phyloP scores from a whole-genome alignment of 2,329 filamentous ascomycete genomes.

The Diaporthe helianthi region DNA sequence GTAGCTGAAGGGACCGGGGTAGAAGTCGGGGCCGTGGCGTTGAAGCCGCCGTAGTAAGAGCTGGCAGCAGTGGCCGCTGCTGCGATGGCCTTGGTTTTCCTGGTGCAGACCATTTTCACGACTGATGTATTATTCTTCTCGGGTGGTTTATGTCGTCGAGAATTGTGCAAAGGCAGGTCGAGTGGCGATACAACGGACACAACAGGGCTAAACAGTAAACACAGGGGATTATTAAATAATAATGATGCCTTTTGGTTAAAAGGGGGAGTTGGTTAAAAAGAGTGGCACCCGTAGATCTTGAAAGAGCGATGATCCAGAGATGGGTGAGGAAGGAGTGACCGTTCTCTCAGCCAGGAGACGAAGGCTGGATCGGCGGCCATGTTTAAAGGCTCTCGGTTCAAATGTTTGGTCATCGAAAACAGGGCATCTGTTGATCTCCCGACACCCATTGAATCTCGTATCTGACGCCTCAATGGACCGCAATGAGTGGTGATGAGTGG shows the following conservation, averaged over 20 bases:
- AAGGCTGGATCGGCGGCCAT: conserved; percentile 6
- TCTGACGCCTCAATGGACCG: conserved; percentile 17
- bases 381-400: conserved; percentile 21
- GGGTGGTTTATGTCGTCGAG: neutral
- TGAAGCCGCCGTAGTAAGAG: conserved; percentile 25
- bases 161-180: neutral
- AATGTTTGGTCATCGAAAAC: conserved; percentile 11
- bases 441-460: conserved; percentile 34
- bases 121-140: neutral
- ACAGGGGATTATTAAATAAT: conserved; percentile 16
- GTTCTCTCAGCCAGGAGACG: conserved; percentile 1
- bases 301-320: conserved; percentile 23
- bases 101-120: conserved; percentile 33
- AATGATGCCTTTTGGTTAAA: conserved; percentile 6
- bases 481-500: conserved; percentile 32
- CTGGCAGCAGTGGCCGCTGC: conserved; percentile 33
- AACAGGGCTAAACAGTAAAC: neutral
- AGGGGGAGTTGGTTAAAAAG: conserved; percentile 7
- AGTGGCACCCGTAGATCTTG: conserved; percentile 20
- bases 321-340: conserved; percentile 23
- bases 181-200: neutral
- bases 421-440: conserved; percentile 34
- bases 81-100: conserved; percentile 35
- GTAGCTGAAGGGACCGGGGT: conserved; percentile 12
- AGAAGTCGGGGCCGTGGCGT: neutral